Base-by-base conservation (phyloP, 2,329 filamentous ascomycete species). In the Pseudogymnoascus sp. region DNA sequence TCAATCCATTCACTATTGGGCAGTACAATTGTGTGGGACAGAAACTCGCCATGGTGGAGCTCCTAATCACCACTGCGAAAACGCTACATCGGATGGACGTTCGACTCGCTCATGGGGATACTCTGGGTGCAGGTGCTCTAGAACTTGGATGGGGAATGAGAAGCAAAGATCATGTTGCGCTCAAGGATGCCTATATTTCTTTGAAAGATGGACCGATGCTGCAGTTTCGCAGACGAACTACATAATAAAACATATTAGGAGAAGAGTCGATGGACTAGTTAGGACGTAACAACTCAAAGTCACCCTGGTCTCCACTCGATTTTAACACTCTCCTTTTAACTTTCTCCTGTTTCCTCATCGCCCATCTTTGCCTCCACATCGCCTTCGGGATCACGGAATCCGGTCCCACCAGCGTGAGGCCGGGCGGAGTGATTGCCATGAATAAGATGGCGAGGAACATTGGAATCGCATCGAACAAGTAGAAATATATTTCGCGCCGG, bases 401-500 rank as follows among this genome's bases (percentile, higher is more conserved):
- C 3, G 50, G 50, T 2, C 50, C 50, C 10, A 56, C 26, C 3
- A 56, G 28, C n/a, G 50, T 56, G 50, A 56, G 50, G 28, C 50
- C 28, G 11, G 50, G 50, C 1, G 50, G 50, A 5, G 50, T 56
- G 50, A 56, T 33, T 56, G 28, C 50, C 26, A 33, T 56, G 16
- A 22, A 1, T 33, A 64, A 46, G 12, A 67, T 60, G 5, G 69
- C 68, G 6, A 68, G 62, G 6, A 69, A 59, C 79, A 86, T 85
- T 0, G 84, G 83, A 1, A 82, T 71, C 1, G 81, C 81, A 66
- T 87, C 84, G 64, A 77, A 78, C 2, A 72, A 70, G 59, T 81
- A 82, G 26, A 79, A 76, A 69, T 83, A 87, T 10, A 69, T 75
- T 67, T 85, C 82, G 65, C 82, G 75, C 35, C 72, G 76, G 8